Conservation (phyloP, 805 yeast species). For the Dipodascus geniculatus region DNA sequence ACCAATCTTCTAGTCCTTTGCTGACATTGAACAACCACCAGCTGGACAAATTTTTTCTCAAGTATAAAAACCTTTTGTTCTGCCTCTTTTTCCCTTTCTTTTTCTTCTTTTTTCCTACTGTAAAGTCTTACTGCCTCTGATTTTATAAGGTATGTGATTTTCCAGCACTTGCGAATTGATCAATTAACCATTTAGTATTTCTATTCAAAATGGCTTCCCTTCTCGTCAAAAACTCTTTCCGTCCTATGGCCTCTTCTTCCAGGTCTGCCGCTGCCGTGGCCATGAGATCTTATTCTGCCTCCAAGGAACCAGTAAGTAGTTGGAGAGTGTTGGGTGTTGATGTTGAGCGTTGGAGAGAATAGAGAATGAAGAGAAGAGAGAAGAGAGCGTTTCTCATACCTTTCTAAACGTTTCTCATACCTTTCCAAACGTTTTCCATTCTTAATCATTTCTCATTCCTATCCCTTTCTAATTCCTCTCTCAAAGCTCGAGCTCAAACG, state of each 20-base stretch:
- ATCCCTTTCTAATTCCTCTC: too few species aligned
- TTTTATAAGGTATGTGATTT: not conserved
- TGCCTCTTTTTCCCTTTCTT: not conserved
- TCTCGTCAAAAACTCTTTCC: constrained; percentile 1
- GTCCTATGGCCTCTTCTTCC: constrained; percentile 1
- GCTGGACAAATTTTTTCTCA: not conserved
- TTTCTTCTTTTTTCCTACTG: not conserved
- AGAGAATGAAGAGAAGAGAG: too few species aligned
- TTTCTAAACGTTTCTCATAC: too few species aligned
- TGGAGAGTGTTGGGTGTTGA: not conserved
- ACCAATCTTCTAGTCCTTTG: not conserved
- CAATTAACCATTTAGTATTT: not conserved
- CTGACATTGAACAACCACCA: not conserved
- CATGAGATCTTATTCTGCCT: not conserved
- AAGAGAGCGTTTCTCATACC: too few species aligned
- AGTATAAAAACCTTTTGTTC: not conserved
- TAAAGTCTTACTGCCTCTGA: not conserved
- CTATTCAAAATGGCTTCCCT: not conserved
- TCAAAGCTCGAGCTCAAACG: too few species aligned
- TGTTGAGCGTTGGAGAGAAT: too few species aligned
- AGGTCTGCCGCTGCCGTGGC: not conserved
- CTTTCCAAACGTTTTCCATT: too few species aligned
- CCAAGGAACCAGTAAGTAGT: not conserved
- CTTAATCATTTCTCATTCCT: too few species aligned
- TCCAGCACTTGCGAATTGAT: too few species aligned